Conservation (phyloP, 192 early-diverging fungal species). For the Entomortierella beljakovae region DNA sequence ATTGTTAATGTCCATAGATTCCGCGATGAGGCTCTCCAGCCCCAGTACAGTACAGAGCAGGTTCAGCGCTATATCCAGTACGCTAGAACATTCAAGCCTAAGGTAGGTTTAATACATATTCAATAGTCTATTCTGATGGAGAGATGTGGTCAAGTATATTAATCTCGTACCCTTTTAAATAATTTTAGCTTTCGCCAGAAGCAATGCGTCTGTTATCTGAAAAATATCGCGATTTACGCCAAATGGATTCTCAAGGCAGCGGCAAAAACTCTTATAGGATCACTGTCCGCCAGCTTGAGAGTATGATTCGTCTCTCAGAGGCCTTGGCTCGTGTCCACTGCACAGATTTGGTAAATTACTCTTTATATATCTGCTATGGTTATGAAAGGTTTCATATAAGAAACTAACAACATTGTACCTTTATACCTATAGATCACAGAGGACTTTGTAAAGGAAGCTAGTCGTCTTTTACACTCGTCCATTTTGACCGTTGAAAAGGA, state of each 20-base stretch:
- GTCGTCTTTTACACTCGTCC: slow-evolving; percentile 85
- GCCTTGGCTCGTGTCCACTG: slow-evolving; percentile 93
- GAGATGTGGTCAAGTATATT: no score
- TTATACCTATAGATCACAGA: slow-evolving; percentile 66
- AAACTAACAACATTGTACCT: no score
- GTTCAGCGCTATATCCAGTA: slow-evolving; percentile 89
- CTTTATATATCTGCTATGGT: background rate
- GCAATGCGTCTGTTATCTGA: slow-evolving; percentile 81
- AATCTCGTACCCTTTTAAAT: background rate
- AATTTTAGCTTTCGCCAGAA: slow-evolving; percentile 71
- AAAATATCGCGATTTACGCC: slow-evolving; percentile 89
- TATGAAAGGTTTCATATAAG: no score
- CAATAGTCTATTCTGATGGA: no score
- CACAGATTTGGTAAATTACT: slow-evolving; percentile 60
- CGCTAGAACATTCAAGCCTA: slow-evolving; percentile 90
- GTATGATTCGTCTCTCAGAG: slow-evolving; percentile 95
- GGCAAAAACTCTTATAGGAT: slow-evolving; percentile 86
- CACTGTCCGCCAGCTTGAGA: slow-evolving; percentile 97
- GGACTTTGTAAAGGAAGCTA: slow-evolving; percentile 86
- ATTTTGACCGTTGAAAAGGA: slow-evolving; percentile 90
- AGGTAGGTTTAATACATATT: no score
- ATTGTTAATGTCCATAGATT: slow-evolving; percentile 89
- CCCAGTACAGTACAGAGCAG: slow-evolving; percentile 80
- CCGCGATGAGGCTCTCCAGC: slow-evolving; percentile 72
- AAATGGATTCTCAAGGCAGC: slow-evolving; percentile 83